Percentiles rank a stretch among this genome's conserved stretches.
These are phyloP conservation scores for Agapanthus africanus DNA, from an alignment of 106 monocot species.

Conservation along the genomic window DNA sequence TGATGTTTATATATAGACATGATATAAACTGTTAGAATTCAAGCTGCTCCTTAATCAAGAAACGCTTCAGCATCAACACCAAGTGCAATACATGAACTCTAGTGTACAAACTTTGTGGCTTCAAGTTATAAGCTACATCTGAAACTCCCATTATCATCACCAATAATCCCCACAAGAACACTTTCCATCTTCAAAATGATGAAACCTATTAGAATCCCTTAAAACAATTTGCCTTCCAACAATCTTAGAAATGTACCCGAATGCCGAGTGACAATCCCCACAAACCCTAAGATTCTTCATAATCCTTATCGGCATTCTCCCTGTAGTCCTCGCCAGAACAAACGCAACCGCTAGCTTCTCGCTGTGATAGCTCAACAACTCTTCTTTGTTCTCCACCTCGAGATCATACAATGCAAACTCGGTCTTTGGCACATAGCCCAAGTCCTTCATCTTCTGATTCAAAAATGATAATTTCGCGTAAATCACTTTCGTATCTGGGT, in stretches of 20 bases:
- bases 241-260: conserved; percentile 65
- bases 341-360: conserved; percentile 78
- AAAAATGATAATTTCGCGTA: conserved; percentile 39
- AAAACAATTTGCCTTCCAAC: conserved; percentile 42
- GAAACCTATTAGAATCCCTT: conserved; percentile 51
- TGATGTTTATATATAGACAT: no score
- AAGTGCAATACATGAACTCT: no score
- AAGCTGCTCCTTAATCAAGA: no score
- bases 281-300: conserved; percentile 83
- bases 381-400: conserved; percentile 69
- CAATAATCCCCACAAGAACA: conserved; percentile 70
- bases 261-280: conserved; percentile 74
- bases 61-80: no score
- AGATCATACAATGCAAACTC: conserved; percentile 62
- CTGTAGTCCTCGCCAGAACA: conserved; percentile 48
- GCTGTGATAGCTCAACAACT: conserved; percentile 62
- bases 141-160: conserved; percentile 15
- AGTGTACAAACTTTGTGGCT: no score
- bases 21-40: no score
- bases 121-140: no score
- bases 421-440: conserved; percentile 63
- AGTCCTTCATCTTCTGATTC: conserved; percentile 43
- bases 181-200: conserved; percentile 59
- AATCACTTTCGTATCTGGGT: conserved; percentile 47
- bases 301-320: conserved; percentile 50